Evolutionary conservation across 768 basidiomycete species (phyloP).

Genomic region (Kwoniella botswanensis): DNA sequence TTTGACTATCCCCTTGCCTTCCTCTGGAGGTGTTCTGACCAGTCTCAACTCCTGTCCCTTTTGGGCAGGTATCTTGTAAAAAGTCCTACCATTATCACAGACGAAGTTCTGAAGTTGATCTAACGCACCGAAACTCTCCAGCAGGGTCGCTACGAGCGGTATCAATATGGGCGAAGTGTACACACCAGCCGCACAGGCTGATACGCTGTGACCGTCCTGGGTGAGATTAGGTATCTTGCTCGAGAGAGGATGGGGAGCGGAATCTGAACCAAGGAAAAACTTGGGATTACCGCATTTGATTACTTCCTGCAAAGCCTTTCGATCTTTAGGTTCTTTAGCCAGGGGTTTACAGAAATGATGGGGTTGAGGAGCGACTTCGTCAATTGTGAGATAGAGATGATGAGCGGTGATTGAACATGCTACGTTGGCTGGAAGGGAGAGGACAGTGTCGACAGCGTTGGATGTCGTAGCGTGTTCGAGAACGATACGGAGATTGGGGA

Average conservation of each 20-base stretch:
- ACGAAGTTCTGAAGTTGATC: constrained; percentile 81
- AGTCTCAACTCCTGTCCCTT: constrained; percentile 49
- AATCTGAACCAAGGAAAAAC: constrained; percentile 97
- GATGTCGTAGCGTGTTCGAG: constrained; percentile 95
- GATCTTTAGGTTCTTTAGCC: constrained; percentile 92
- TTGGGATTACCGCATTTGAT: constrained; percentile 80
- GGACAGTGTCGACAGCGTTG: constrained; percentile 65
- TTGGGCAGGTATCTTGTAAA: constrained; percentile 65
- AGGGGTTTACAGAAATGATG: constrained; percentile 98
- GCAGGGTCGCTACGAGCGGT: constrained; percentile 83
- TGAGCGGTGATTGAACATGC: constrained; percentile 97
- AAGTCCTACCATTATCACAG: constrained; percentile 74
- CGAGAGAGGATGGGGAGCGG: constrained; percentile 80
- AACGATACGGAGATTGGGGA: constrained; percentile 90
- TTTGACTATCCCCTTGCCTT: constrained; percentile 39
- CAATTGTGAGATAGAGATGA: constrained; percentile 89
- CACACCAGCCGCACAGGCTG: constrained; percentile 89
- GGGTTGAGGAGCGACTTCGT: constrained; percentile 94
- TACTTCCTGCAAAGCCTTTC: constrained; percentile 77
- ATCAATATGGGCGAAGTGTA: constrained; percentile 93
- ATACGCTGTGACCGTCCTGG: constrained; percentile 60
- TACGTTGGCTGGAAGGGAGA: constrained; percentile 71
- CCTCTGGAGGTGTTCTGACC: constrained; percentile 33
- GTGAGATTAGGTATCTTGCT: constrained; percentile 52
- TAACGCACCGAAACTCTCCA: constrained; percentile 85